phyloP scores from a whole-genome alignment of 345 rosid genomes.

The Kandelia obovata region DNA sequence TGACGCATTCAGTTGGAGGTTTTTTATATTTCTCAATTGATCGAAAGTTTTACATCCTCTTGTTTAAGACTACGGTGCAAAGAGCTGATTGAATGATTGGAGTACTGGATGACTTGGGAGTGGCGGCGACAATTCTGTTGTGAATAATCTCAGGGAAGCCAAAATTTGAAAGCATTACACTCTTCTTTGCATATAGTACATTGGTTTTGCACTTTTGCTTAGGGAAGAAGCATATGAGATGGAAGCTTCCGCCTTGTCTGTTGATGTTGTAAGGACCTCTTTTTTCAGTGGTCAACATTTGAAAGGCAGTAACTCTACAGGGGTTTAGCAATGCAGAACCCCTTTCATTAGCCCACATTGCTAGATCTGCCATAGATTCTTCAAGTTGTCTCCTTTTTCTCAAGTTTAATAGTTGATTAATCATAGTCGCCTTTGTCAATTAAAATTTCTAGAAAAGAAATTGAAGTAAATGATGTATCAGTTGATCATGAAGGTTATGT shows the following conservation, averaged over 20 bases:
- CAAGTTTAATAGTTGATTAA: no score
- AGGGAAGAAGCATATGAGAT: conserved; percentile 22
- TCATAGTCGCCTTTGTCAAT: no score
- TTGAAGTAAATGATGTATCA: no score
- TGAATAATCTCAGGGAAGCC: conserved; percentile 4
- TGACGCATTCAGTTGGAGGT: conserved; percentile 59
- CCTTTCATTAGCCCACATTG: neutral
- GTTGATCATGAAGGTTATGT: no score
- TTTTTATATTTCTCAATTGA: conserved; percentile 59
- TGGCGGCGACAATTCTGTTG: conserved; percentile 7
- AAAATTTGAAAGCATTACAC: conserved; percentile 8
- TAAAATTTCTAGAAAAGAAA: no score
- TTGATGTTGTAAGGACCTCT: neutral
- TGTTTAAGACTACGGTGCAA: conserved; percentile 61
- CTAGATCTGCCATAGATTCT: no score
- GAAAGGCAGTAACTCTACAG: neutral
- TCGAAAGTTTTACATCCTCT: conserved; percentile 46
- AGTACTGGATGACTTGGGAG: conserved; percentile 1
- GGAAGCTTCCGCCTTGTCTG: neutral
- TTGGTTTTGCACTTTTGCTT: conserved; percentile 8
- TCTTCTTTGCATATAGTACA: conserved; percentile 22
- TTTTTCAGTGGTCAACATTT: conserved; percentile 3
- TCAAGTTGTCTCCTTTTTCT: no score
- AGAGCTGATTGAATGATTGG: conserved; percentile 40
- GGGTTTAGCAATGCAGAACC: neutral